phyloP scores from a whole-genome alignment of 78 protist genomes.

The Dictyostelium intermedium region DNA sequence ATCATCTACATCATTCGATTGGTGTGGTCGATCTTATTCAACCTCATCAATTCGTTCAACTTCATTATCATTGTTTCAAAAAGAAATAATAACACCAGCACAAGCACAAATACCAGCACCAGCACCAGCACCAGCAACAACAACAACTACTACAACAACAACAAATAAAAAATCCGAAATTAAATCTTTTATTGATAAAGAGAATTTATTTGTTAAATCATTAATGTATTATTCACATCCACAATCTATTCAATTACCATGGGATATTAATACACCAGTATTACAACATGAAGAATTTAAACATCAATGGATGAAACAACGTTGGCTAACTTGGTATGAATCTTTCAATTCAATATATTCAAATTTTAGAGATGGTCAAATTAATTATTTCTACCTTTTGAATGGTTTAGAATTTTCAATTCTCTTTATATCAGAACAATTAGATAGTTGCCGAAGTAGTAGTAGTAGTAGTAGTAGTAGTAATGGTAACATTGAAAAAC shows the following conservation, averaged over 20 bases:
- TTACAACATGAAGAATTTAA: background rate
- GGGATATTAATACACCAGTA: background rate
- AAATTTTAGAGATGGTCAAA: slow-evolving; percentile 4
- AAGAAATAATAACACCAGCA: too few species aligned
- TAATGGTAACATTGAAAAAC: background rate
- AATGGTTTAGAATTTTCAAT: background rate
- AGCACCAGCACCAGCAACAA: too few species aligned
- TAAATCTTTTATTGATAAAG: background rate
- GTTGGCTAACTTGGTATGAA: background rate
- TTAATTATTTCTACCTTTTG: background rate
- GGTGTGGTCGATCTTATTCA: background rate
- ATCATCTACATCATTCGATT: background rate
- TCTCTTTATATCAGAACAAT: background rate
- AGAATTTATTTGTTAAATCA: background rate
- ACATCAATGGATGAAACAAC: background rate
- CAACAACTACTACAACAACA: too few species aligned
- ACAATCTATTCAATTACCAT: background rate
- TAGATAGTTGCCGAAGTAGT: background rate
- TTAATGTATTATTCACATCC: background rate
- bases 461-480: background rate
- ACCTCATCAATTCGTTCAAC: background rate
- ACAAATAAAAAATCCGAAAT: background rate
- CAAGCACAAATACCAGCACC: too few species aligned
- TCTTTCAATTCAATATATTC: slow-evolving; percentile 3
- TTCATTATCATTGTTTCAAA: background rate